A percentile compares a stretch with the other conserved stretches of the same genome.
These are phyloP conservation scores for Dactylellina drechsleri DNA, from an alignment of 2,329 filamentous ascomycete species.

Conservation along the genomic window DNA sequence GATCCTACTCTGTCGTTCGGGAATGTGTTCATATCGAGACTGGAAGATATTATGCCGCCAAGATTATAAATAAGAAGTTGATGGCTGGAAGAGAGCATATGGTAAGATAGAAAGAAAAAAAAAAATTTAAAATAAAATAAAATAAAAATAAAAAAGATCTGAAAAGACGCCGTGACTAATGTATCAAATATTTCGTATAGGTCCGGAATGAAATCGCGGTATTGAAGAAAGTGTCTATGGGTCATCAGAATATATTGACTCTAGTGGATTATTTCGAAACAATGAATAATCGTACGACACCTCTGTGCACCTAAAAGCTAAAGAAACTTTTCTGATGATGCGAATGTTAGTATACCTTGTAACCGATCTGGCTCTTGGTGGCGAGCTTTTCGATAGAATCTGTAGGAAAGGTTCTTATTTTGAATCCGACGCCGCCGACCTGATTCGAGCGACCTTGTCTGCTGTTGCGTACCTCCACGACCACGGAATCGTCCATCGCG, in stretches of 20 bases:
- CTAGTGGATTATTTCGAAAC: slow-evolving; percentile 99
- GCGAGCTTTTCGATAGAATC: slow-evolving; percentile 97
- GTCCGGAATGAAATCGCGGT: slow-evolving; percentile 94
- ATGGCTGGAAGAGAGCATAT: slow-evolving; percentile 99
- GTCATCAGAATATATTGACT: slow-evolving; percentile 96
- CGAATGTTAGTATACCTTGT: slow-evolving; percentile 78
- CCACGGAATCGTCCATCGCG: slow-evolving; percentile 97
- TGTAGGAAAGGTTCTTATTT: slow-evolving; percentile 99
- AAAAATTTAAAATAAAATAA: background rate
- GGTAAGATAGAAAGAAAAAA: slow-evolving; percentile 67
- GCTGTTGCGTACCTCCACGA: slow-evolving; percentile 99
- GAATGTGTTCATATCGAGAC: slow-evolving; percentile 99
- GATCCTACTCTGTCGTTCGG: slow-evolving; percentile 97
- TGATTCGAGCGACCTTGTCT: slow-evolving; percentile 92
- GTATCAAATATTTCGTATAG: slow-evolving; percentile 16
- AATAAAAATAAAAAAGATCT: too few relatives aligned
- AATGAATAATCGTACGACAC: slow-evolving; percentile 84
- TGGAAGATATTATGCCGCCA: slow-evolving; percentile 96
- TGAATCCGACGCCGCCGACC: slow-evolving; percentile 93
- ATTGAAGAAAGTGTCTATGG: slow-evolving; percentile 97
- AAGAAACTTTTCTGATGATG: slow-evolving; percentile 53
- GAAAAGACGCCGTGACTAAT: background rate
- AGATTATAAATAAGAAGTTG: slow-evolving; percentile 98
- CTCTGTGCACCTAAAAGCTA: background rate
- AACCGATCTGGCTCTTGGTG: slow-evolving; percentile 93